These are phyloP conservation scores for Apodospora peruviana DNA, from an alignment of 495 filamentous ascomycete genomes.

Conservation along the genomic window DNA sequence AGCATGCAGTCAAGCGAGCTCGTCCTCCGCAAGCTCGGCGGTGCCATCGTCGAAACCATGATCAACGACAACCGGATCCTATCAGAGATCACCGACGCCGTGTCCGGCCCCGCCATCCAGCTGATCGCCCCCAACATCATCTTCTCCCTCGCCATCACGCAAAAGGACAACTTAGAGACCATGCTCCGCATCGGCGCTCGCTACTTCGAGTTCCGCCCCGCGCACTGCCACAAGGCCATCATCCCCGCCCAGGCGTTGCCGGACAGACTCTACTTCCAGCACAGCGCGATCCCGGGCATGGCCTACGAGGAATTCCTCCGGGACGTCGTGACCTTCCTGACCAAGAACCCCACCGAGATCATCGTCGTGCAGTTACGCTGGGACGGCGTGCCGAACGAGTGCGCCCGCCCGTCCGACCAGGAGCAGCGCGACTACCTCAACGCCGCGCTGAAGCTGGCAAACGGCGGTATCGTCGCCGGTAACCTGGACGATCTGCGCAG, in stretches of 20 bases:
- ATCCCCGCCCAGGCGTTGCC: slow-evolving; percentile 28
- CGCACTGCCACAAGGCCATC: slow-evolving; percentile 38
- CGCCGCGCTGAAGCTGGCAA: slow-evolving; percentile 24
- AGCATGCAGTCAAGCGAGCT: slow-evolving; percentile 39
- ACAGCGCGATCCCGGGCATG: slow-evolving; percentile 50
- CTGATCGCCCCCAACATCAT: slow-evolving; percentile 47
- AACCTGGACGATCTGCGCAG: slow-evolving; percentile 30
- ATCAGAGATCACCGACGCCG: slow-evolving; percentile 21
- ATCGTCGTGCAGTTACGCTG: slow-evolving; percentile 48
- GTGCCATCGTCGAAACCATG: slow-evolving; percentile 34
- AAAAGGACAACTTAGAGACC: slow-evolving; percentile 43
- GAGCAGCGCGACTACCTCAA: slow-evolving; percentile 37
- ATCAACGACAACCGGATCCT: slow-evolving; percentile 24
- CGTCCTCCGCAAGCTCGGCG: slow-evolving; percentile 32
- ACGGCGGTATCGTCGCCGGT: slow-evolving; percentile 26
- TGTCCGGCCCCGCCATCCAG: slow-evolving; percentile 31
- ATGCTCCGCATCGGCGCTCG: slow-evolving; percentile 46
- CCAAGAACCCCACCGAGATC: slow-evolving; percentile 40
- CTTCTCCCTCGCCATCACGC: slow-evolving; percentile 46
- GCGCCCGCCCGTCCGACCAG: slow-evolving; percentile 34
- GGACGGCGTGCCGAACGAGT: slow-evolving; percentile 47
- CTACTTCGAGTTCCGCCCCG: slow-evolving; percentile 53
- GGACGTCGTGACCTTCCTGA: slow-evolving; percentile 40
- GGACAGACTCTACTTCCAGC: slow-evolving; percentile 48
- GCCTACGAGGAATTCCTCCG: slow-evolving; percentile 43